phyloP scores from a whole-genome alignment of 2,329 filamentous ascomycete genomes.

The Epichloe gansuensis region DNA sequence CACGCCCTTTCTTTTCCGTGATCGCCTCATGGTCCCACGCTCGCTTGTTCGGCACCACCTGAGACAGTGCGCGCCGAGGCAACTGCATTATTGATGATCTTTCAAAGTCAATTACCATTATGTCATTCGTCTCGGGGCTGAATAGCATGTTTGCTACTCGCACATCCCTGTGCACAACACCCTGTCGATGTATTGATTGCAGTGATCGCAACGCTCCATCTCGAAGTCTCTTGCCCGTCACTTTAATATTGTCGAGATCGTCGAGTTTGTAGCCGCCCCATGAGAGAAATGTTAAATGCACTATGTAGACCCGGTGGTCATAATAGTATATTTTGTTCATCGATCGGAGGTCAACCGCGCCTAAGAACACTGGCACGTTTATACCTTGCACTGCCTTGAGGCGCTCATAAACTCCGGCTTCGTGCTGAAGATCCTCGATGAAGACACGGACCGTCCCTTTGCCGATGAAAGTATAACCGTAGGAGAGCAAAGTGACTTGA shows the following conservation, averaged over 20 bases:
- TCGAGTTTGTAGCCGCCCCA: not conserved
- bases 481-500: conserved; percentile 24
- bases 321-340: conserved; percentile 23
- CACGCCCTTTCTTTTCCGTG: not conserved
- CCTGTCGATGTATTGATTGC: conserved; percentile 12
- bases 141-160: conserved; percentile 16
- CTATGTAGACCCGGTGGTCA: conserved; percentile 18
- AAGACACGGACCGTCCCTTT: conserved; percentile 27
- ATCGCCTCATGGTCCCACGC: not conserved
- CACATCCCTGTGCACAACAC: conserved; percentile 17
- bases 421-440: conserved; percentile 21
- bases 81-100: conserved; percentile 7
- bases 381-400: conserved; percentile 21
- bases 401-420: conserved; percentile 23
- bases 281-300: conserved; percentile 23
- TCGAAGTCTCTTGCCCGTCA: conserved; percentile 1
- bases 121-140: conserved; percentile 11
- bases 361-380: conserved; percentile 26
- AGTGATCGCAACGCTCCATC: conserved; percentile 9
- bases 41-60: not conserved
- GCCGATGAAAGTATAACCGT: conserved; percentile 31
- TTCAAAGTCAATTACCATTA: conserved; percentile 23
- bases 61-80: not conserved
- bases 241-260: not conserved
- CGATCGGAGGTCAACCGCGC: conserved; percentile 22